Evolutionary conservation across 495 filamentous ascomycete genomes (phyloP).

Genomic region (Talaromyces ruber): DNA sequence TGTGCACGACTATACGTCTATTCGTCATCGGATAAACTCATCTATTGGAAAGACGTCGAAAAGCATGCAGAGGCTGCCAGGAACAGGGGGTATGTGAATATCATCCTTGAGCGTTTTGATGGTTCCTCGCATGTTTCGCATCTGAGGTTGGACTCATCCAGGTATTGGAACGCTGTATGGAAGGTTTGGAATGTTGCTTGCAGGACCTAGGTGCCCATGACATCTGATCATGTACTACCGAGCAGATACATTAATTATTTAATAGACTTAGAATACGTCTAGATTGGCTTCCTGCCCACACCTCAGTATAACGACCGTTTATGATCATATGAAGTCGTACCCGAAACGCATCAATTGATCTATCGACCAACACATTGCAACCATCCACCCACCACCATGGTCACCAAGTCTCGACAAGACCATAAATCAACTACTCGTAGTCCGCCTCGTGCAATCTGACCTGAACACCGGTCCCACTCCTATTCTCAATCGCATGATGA

Average conservation of each 20-base stretch:
- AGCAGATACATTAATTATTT: neutral
- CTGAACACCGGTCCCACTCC: constrained; percentile 5
- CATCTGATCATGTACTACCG: neutral
- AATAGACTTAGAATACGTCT: neutral
- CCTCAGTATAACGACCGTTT: neutral
- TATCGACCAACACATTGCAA: neutral
- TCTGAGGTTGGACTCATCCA: constrained; percentile 3
- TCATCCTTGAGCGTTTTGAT: constrained; percentile 4
- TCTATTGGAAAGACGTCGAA: constrained; percentile 9
- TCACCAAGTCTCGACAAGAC: neutral
- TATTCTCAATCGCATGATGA: constrained; percentile 11
- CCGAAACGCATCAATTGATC: neutral
- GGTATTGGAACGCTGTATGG: constrained; percentile 7
- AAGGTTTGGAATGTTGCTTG: constrained; percentile 4
- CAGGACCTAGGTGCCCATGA: neutral
- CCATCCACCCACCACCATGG: no score
- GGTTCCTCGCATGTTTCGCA: constrained; percentile 9
- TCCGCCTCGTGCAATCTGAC: constrained; percentile 3
- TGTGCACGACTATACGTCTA: constrained; percentile 10
- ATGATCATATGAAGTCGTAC: neutral
- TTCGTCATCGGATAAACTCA: constrained; percentile 10
- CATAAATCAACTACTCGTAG: neutral
- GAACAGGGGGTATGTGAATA: constrained; percentile 7
- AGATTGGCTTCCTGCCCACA: neutral
- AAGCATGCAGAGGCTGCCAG: constrained; percentile 9